Base-by-base conservation (phyloP, 2,329 filamentous ascomycete genomes). In the Penicillium janthinellum region DNA sequence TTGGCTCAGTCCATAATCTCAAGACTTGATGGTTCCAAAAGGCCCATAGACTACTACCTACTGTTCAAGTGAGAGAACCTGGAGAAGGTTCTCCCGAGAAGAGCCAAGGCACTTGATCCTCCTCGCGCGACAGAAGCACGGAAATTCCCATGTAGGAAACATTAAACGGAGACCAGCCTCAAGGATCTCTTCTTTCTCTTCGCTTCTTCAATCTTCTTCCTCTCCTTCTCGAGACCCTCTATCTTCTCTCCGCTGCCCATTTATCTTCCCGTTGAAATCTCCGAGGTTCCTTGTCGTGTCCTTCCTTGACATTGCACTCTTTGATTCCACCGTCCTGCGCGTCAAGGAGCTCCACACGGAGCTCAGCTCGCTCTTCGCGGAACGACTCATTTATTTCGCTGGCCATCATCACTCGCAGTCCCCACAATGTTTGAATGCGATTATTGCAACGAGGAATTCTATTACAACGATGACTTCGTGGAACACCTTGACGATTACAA, bases 401-500 rank as follows among this genome's bases (percentile, higher is more conserved):
- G 31, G 41, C n/a, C 4, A 22, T 22, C 41, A 31, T 28, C 44
- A n/a, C 6, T n/a, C 7, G 15, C 10, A 14, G n/a, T 25, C 5
- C 20, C 17, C 45, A 34, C 11, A 37, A 50, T 50, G 31, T 37
- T 35, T 12, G 31, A 37, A 37, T 50, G 47, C 15, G 47, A 28
- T 12, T 34, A 28, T n/a, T 50, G 47, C 15, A 10, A 28, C 10
- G 8, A 5, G 28, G 8, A 14, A 20, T 50, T 50, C 17, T 22
- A 14, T 17, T 7, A 34, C 47, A 12, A 2, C 5, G 14, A 12
- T 3, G 56, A 58, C 8, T 56, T 56, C 31, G 38, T 59, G 3
- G 56, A 67, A 3, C 70, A 73, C 42, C 65, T 72, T 64, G 50
- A 66, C 15, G 56, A 61, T 15, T 57, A 60, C 14, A 39, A 49